These are phyloP conservation scores for Xenosphaeropsis pyriputrescens DNA, from an alignment of 2,329 filamentous ascomycete genomes.

Conservation along the genomic window DNA sequence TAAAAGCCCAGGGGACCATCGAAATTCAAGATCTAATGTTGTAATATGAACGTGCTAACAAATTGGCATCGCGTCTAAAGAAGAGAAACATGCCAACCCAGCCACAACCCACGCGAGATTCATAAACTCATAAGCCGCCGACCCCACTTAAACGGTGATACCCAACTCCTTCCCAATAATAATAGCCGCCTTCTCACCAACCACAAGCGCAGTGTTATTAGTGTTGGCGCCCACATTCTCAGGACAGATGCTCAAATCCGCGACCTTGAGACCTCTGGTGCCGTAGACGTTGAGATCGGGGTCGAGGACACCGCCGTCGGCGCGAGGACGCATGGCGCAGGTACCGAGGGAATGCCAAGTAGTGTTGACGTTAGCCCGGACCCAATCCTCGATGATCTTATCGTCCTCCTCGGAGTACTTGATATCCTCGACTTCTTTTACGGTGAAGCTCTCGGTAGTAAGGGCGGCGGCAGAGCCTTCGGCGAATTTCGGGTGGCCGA, in stretches of 20 bases:
- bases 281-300: conserved; percentile 23
- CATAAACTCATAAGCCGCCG: no score
- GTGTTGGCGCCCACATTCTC: conserved; percentile 25
- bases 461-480: conserved; percentile 23
- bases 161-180: conserved; percentile 19
- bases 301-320: conserved; percentile 24
- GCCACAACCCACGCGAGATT: no score
- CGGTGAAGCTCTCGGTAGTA: conserved; percentile 12
- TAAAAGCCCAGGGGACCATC: no score
- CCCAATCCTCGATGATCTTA: conserved; percentile 24
- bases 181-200: conserved; percentile 20
- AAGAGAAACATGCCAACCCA: no score
- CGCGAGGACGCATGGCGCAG: conserved; percentile 21
- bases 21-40: no score
- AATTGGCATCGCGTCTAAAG: no score
- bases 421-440: conserved; percentile 21
- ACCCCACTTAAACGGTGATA: conserved; percentile 1
- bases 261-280: conserved; percentile 23
- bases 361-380: conserved; percentile 23
- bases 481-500: conserved; percentile 28
- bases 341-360: conserved; percentile 26
- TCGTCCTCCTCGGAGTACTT: conserved; percentile 17
- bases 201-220: conserved; percentile 22
- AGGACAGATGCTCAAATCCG: conserved; percentile 22
- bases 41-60: no score